Base-by-base conservation (phyloP, 495 filamentous ascomycete genomes). In the Aspergillus cristatus region DNA sequence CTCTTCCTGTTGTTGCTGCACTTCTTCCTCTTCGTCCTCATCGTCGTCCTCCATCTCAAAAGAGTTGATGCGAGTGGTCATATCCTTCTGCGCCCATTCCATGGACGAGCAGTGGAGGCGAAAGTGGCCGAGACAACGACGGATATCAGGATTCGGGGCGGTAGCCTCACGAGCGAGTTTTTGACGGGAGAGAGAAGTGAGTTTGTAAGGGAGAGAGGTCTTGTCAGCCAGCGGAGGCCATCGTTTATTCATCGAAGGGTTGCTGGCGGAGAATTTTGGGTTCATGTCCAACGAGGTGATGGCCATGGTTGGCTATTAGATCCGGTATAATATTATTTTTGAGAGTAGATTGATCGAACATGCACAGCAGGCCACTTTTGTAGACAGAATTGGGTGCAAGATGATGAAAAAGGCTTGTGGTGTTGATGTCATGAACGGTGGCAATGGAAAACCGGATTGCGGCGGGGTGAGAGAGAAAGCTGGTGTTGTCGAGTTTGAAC, bases 191-290 rank as follows among this genome's bases (percentile, higher is more conserved):
- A 65, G 53, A 32, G 58, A 48, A 26, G 63, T 67, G 55, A 65
- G 60, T 30, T 58, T 61, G 47, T 63, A 67, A 8, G 63, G 54
- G 26, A 67, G 57, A 26, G 63, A 54, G 42, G 55, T 51, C 40
- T 57, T 59, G 53, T 67, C 58, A 34, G 63, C 63, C 37, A 67
- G 55, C 14, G 63, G 63, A 41, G 63, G 63, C 55, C 57, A 58
- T 40, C 63, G 63, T 49, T 61, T 60, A 34, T 55, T 62, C 48
- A 53, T 50, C 31, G 51, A 50, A 31, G 48, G 28, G 16, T 35
- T 50, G 52, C 46, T 57, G 51, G 38, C 58, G 37, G 33, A 45
- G 22, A 40, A 42, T 25, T 34, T 26, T 22, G 49, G 31, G 14
- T 45, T 38, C 35, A 39, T 34, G 26, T 46, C 38, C 38, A 49